Evolutionary conservation across 768 basidiomycete species (phyloP).

Genomic region (Rhizopogon vinicolor): DNA sequence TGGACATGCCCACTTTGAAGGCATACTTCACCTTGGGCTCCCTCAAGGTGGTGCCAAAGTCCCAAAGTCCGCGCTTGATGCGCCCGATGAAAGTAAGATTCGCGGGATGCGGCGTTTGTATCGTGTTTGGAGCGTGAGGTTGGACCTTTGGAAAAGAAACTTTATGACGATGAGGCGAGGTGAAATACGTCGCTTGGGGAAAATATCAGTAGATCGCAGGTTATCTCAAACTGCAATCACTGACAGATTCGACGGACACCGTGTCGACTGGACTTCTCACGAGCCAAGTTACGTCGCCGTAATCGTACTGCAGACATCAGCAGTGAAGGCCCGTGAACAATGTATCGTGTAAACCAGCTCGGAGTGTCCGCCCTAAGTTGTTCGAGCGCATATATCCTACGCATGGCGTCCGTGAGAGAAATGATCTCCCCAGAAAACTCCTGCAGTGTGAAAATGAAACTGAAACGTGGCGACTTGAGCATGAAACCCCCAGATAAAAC

Average conservation of each 20-base stretch:
- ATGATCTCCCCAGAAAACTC: conserved; percentile 87
- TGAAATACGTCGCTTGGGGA: conserved; percentile 49
- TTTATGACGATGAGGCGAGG: conserved; percentile 44
- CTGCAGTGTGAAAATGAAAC: conserved; percentile 95
- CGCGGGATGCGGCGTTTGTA: conserved; percentile 67
- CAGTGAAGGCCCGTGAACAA: conserved; percentile 19
- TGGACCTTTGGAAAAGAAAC: conserved; percentile 77
- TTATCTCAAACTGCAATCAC: conserved; percentile 9
- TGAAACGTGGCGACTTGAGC: conserved; percentile 22
- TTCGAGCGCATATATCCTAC: conserved; percentile 69
- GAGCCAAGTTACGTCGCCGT: conserved; percentile 7
- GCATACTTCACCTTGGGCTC: conserved; percentile 84
- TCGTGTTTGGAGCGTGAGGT: conserved; percentile 82
- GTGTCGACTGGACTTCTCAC: conserved; percentile 13
- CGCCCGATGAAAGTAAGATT: conserved; percentile 58
- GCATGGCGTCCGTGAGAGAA: conserved; percentile 80
- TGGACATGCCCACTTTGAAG: conserved; percentile 81
- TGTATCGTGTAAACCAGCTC: conserved; percentile 37
- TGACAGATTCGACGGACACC: conserved; percentile 39
- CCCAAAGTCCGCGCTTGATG: conserved; percentile 70
- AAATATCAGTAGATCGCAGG: neutral
- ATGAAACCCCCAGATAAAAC: neutral
- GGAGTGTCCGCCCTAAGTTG: conserved; percentile 34
- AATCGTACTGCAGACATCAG: conserved; percentile 18
- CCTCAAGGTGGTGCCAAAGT: conserved; percentile 54